Conservation (phyloP, 768 basidiomycete species). For the Hypholoma fasciculare region DNA sequence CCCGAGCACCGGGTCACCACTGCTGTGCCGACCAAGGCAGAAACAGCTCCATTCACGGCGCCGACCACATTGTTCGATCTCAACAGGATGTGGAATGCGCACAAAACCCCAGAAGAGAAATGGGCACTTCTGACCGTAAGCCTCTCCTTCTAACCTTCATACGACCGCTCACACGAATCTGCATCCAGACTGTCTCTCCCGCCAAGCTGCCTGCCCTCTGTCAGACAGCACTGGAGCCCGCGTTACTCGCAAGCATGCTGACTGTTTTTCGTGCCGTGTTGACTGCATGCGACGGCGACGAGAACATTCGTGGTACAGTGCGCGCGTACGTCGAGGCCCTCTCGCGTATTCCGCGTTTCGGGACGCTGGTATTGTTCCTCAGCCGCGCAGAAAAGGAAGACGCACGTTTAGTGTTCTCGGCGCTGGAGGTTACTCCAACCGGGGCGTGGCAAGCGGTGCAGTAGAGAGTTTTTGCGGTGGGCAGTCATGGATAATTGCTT, state of each 20-base stretch:
- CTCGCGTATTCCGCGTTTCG: slow-evolving; percentile 57
- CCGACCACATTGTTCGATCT: slow-evolving; percentile 62
- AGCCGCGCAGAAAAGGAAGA: slow-evolving; percentile 52
- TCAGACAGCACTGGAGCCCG: slow-evolving; percentile 69
- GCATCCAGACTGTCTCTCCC: slow-evolving; percentile 53
- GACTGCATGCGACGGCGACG: slow-evolving; percentile 11
- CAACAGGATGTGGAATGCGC: slow-evolving; percentile 54
- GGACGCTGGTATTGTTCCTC: slow-evolving; percentile 64
- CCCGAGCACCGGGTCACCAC: background rate
- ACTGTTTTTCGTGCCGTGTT: slow-evolving; percentile 43
- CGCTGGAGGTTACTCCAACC: slow-evolving; percentile 29
- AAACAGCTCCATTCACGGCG: slow-evolving; percentile 12
- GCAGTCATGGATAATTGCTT: too few species aligned
- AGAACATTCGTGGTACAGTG: slow-evolving; percentile 23
- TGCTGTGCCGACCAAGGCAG: background rate
- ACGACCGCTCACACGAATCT: background rate
- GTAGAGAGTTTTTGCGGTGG: background rate
- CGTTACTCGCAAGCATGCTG: slow-evolving; percentile 58
- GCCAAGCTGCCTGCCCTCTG: slow-evolving; percentile 59
- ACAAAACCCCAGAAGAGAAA: slow-evolving; percentile 38
- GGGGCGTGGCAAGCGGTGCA: slow-evolving; percentile 26
- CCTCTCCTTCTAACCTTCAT: background rate
- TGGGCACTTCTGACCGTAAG: slow-evolving; percentile 61
- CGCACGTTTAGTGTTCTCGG: slow-evolving; percentile 46
- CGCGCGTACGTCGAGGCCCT: slow-evolving; percentile 55